Evolutionary conservation across 2,329 filamentous ascomycete genomes (phyloP).

Genomic region (Harringtonia lauricola): DNA sequence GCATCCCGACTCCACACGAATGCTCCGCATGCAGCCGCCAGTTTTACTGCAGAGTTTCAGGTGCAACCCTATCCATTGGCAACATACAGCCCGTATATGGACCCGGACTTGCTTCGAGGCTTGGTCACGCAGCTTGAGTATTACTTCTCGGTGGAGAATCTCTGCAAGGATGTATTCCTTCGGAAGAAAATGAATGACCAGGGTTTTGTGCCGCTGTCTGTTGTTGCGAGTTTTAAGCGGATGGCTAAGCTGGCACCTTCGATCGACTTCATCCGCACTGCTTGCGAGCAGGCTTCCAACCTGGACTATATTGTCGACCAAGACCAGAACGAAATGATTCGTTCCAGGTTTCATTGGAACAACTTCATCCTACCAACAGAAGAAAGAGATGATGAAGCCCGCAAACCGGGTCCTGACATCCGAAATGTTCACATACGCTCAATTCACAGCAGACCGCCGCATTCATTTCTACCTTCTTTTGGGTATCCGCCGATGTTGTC

Average conservation of each 20-base stretch:
- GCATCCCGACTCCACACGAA: slow-evolving; percentile 17
- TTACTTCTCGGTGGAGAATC: slow-evolving; percentile 93
- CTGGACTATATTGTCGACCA: slow-evolving; percentile 67
- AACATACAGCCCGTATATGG: slow-evolving; percentile 4
- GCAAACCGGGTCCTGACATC: slow-evolving; percentile 51
- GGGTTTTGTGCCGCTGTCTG: slow-evolving; percentile 71
- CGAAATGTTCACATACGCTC: slow-evolving; percentile 15
- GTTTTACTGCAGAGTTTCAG: slow-evolving; percentile 7
- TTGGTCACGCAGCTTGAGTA: slow-evolving; percentile 60
- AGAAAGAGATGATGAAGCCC: slow-evolving; percentile 61
- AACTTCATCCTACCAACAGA: slow-evolving; percentile 65
- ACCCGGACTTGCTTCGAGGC: slow-evolving; percentile 21
- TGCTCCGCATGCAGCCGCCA: slow-evolving; percentile 5
- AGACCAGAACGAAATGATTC: slow-evolving; percentile 69
- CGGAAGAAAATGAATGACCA: slow-evolving; percentile 90
- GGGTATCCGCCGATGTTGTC: slow-evolving; percentile 16
- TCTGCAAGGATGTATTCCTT: slow-evolving; percentile 85
- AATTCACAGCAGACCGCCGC: slow-evolving; percentile 16
- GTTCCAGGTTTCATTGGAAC: slow-evolving; percentile 65
- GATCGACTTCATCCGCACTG: slow-evolving; percentile 60
- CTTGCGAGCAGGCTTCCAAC: slow-evolving; percentile 58
- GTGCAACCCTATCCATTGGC: slow-evolving; percentile 3
- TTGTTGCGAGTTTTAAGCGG: slow-evolving; percentile 80
- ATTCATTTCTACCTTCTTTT: slow-evolving; percentile 14
- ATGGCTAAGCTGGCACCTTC: slow-evolving; percentile 65